Conservation (phyloP, 306 rosid species). For the Trichosanthes cucumerina region DNA sequence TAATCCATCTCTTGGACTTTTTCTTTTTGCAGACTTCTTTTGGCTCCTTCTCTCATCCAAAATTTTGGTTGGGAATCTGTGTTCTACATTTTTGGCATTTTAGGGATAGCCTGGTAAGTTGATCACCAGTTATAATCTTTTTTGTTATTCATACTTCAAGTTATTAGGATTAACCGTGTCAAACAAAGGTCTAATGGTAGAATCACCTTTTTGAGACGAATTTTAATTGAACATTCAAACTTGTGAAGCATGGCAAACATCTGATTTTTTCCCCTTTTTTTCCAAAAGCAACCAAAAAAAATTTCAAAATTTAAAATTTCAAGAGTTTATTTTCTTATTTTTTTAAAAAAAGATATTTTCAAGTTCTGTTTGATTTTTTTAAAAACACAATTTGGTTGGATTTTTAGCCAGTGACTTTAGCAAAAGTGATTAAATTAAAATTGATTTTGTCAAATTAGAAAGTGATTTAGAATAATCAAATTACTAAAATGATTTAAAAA, state of each 20-base stretch:
- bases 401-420: background rate
- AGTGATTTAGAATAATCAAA: too few relatives aligned
- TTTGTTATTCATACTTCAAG: background rate
- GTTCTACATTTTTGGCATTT: slow-evolving; percentile 66
- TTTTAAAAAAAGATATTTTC: too few relatives aligned
- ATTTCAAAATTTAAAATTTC: too few relatives aligned
- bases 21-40: slow-evolving; percentile 56
- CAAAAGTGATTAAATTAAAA: background rate
- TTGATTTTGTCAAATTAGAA: too few relatives aligned
- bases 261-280: too few relatives aligned
- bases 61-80: slow-evolving; percentile 90
- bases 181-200: background rate
- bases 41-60: slow-evolving; percentile 91
- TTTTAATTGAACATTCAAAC: background rate
- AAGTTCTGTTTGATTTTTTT: too few relatives aligned
- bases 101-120: slow-evolving; percentile 85
- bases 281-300: too few relatives aligned
- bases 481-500: too few relatives aligned
- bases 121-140: background rate
- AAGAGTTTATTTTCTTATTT: too few relatives aligned
- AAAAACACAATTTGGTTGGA: background rate
- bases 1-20: background rate
- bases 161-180: background rate
- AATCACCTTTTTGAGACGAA: background rate
- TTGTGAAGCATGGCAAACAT: background rate